A percentile compares a stretch with the other conserved stretches of the same genome.
Conservation (phyloP, 305 asterid genomes). For the Fraxinus baroniana region DNA sequence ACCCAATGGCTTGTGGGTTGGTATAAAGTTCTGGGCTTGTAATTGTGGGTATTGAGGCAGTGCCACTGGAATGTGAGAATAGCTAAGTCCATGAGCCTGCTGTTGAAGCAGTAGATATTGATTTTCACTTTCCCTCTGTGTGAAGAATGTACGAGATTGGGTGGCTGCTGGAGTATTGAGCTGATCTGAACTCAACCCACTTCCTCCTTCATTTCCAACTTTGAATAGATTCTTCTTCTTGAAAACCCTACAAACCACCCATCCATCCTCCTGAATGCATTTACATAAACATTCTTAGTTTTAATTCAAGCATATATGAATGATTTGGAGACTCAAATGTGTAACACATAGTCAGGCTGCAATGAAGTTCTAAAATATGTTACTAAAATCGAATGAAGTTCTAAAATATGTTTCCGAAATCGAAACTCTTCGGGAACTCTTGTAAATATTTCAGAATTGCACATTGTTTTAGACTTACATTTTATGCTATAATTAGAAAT, state of each 20-base stretch:
- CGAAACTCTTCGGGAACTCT: too few species aligned
- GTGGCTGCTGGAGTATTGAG: slow-evolving; percentile 23
- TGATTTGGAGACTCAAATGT: not conserved
- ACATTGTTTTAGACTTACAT: too few species aligned
- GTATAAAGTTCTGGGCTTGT: slow-evolving; percentile 45
- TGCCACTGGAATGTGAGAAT: slow-evolving; percentile 36
- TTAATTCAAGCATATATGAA: not conserved
- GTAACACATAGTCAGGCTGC: not conserved
- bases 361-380: too few species aligned
- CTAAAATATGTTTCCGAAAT: too few species aligned
- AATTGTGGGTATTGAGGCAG: slow-evolving; percentile 32
- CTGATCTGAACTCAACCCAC: slow-evolving; percentile 24
- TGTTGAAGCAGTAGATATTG: slow-evolving; percentile 39
- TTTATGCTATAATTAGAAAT: too few species aligned
- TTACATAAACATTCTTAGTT: not conserved
- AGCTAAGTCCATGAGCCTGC: slow-evolving; percentile 28
- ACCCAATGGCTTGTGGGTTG: slow-evolving; percentile 39
- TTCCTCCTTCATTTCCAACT: slow-evolving; percentile 39
- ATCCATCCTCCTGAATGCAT: slow-evolving; percentile 65
- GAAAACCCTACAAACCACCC: slow-evolving; percentile 89
- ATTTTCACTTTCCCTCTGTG: slow-evolving; percentile 22
- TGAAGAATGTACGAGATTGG: slow-evolving; percentile 30
- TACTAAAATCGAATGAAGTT: too few species aligned
- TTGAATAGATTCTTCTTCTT: slow-evolving; percentile 76
- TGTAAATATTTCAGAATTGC: too few species aligned